These are phyloP conservation scores for Aphanomyces stellatus DNA, from an alignment of 352 stramenopile genomes.

Conservation along the genomic window DNA sequence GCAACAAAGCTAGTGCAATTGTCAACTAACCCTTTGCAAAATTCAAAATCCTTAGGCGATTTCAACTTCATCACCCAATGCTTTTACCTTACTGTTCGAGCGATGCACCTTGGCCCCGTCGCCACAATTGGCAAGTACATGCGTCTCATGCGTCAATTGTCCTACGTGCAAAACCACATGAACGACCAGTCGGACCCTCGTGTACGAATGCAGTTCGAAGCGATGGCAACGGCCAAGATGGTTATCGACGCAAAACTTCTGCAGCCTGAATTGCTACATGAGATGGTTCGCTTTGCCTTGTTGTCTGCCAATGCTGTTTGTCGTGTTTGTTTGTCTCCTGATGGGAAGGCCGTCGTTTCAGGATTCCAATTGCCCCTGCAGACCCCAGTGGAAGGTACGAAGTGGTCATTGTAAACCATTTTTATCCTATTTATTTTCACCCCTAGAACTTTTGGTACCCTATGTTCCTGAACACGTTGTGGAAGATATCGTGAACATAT, in stretches of 20 bases:
- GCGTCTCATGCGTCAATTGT: constrained; percentile 84
- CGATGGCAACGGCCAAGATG: constrained; percentile 61
- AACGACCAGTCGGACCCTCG: constrained; percentile 60
- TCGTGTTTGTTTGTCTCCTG: constrained; percentile 35
- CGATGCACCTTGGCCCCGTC: constrained; percentile 89
- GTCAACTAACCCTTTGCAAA: constrained; percentile 9
- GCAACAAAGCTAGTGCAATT: constrained; percentile 41
- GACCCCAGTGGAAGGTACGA: not conserved
- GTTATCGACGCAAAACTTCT: constrained; percentile 69
- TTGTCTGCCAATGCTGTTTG: constrained; percentile 56
- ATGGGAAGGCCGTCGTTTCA: not conserved
- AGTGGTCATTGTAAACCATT: not conserved
- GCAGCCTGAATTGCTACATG: constrained; percentile 67
- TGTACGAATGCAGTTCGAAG: constrained; percentile 64
- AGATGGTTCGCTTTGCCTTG: constrained; percentile 62
- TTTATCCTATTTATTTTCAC: too few species aligned
- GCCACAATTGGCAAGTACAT: constrained; percentile 75
- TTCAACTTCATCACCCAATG: constrained; percentile 96
- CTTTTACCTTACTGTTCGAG: constrained; percentile 92
- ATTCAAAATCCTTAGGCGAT: constrained; percentile 26
- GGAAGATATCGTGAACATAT: constrained; percentile 88
- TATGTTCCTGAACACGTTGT: constrained; percentile 93
- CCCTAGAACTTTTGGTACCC: constrained; percentile 41
- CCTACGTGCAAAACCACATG: constrained; percentile 80
- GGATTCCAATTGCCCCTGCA: not conserved